These are phyloP conservation scores for Daldinia vernicosa DNA, from an alignment of 495 filamentous ascomycete genomes.

Conservation along the genomic window DNA sequence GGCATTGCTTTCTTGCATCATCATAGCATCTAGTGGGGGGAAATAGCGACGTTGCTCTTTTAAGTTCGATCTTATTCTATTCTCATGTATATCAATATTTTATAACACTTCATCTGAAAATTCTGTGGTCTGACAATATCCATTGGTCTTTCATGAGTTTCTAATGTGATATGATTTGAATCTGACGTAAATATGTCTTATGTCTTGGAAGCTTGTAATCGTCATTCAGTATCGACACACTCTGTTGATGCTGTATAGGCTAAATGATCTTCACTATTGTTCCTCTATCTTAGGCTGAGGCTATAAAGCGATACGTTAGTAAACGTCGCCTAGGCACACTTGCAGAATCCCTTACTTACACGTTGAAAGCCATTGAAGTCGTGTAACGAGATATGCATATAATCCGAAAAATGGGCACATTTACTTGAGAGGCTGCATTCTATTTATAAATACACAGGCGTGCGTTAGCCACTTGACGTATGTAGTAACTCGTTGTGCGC, in stretches of 20 bases:
- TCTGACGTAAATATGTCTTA: no score
- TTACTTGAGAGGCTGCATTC: not conserved
- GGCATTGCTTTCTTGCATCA: slow-evolving; percentile 1
- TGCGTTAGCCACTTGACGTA: not conserved
- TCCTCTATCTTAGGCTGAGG: no score
- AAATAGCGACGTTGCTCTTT: slow-evolving; percentile 1
- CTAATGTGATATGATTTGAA: not conserved
- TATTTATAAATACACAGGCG: not conserved
- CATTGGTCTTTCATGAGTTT: not conserved
- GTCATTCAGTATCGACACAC: no score
- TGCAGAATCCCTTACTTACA: not conserved
- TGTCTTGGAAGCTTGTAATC: no score
- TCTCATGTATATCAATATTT: not conserved
- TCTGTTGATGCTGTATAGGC: no score
- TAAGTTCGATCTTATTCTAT: not conserved
- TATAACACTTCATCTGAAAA: not conserved
- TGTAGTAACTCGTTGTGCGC: not conserved
- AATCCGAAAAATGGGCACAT: not conserved
- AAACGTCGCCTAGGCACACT: no score
- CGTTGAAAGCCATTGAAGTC: not conserved
- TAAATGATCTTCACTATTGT: no score
- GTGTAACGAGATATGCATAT: not conserved
- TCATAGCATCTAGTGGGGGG: slow-evolving; percentile 5
- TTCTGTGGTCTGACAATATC: not conserved
- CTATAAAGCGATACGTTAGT: no score